Conservation (phyloP, 495 filamentous ascomycete species). For the Thozetella sp. region DNA sequence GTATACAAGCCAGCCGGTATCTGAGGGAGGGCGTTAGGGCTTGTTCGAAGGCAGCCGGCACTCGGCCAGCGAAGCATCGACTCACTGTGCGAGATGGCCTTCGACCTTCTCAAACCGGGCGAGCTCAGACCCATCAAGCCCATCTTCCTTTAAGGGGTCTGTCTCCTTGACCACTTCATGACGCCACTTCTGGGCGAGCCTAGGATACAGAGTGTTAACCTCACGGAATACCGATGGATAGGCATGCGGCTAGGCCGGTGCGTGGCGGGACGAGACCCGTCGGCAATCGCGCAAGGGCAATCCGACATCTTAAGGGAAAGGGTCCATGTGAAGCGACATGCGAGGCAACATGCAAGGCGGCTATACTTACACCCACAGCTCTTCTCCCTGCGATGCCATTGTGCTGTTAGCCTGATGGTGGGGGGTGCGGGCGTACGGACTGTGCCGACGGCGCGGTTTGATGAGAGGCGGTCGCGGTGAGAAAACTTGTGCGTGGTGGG, state of each 20-base stretch:
- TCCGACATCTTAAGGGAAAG: no score
- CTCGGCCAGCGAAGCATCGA: slow-evolving; percentile 18
- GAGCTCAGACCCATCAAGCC: slow-evolving; percentile 45
- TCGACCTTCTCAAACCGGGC: slow-evolving; percentile 59
- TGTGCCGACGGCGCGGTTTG: not conserved
- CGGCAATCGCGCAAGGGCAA: no score
- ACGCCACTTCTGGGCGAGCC: slow-evolving; percentile 23
- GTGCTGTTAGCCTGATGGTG: not conserved
- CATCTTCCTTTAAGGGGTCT: slow-evolving; percentile 47
- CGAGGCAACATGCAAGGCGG: no score
- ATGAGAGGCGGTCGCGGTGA: not conserved
- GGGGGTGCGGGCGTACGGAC: no score
- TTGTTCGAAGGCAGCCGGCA: slow-evolving; percentile 5
- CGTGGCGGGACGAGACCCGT: no score
- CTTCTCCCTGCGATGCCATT: not conserved
- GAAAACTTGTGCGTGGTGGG: not conserved
- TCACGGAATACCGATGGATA: no score
- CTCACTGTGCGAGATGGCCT: slow-evolving; percentile 60
- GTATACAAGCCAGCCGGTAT: slow-evolving; percentile 69
- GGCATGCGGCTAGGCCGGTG: no score
- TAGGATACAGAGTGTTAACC: slow-evolving; percentile 4
- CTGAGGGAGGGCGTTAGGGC: no score
- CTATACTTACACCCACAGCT: slow-evolving; percentile 1
- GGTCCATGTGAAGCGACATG: no score
- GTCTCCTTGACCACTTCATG: slow-evolving; percentile 24